phyloP scores from a whole-genome alignment of 2,329 filamentous ascomycete species.

The Arthrobotrys pseudoclavata region DNA sequence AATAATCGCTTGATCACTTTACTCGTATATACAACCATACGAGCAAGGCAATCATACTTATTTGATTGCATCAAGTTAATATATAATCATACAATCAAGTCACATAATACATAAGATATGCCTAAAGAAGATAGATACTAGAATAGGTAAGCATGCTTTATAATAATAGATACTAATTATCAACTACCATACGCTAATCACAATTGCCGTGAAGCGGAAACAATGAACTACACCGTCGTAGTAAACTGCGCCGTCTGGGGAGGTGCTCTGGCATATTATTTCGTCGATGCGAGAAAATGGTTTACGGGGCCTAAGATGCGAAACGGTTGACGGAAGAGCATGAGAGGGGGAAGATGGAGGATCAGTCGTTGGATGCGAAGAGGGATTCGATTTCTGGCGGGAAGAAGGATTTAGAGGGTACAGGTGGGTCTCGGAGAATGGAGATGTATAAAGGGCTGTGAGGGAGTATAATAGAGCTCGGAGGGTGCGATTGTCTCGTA shows the following conservation, averaged over 20 bases:
- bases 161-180: too few relatives aligned
- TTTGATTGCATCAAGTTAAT: too few relatives aligned
- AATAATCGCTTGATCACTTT: too few relatives aligned
- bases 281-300: constrained; percentile 72
- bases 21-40: too few relatives aligned
- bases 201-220: constrained; percentile 61
- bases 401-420: background rate
- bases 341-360: constrained; percentile 56
- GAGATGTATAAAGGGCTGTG: background rate
- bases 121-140: too few relatives aligned
- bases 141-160: too few relatives aligned
- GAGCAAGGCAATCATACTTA: too few relatives aligned
- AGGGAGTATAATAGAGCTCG: background rate
- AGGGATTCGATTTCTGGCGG: background rate
- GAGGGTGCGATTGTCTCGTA: background rate
- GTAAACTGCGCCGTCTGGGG: constrained; percentile 74
- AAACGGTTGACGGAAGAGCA: constrained; percentile 61
- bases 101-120: too few relatives aligned
- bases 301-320: constrained; percentile 72
- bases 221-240: constrained; percentile 76
- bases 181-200: background rate
- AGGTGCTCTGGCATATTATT: constrained; percentile 72
- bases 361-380: constrained; percentile 62
- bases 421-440: background rate
- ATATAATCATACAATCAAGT: too few relatives aligned